Percentiles rank a stretch among this genome's conserved stretches.
Evolutionary conservation across 352 stramenopile species (phyloP).

Genomic region (Phytophthora citricola): DNA sequence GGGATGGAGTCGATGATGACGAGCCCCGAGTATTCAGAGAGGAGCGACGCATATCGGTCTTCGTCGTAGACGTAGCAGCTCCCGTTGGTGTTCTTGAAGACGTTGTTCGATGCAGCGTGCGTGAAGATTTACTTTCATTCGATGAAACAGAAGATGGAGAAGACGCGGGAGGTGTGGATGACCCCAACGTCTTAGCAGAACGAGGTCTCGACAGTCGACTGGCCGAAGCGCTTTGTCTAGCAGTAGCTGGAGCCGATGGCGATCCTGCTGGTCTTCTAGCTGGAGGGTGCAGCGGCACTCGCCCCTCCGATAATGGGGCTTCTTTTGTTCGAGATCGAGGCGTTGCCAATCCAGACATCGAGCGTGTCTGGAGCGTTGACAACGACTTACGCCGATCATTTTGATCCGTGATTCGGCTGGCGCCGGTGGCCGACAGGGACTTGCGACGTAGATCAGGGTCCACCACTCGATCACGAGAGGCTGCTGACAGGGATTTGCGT

Average conservation of each 20-base stretch:
- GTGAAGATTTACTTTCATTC: conserved; percentile 24
- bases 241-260: conserved; percentile 19
- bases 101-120: conserved; percentile 33
- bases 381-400: conserved; percentile 52
- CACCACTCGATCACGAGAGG: conserved; percentile 28
- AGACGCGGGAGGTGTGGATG: conserved; percentile 27
- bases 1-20: conserved; percentile 22
- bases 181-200: conserved; percentile 20
- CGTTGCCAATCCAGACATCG: conserved; percentile 27
- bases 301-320: conserved; percentile 13
- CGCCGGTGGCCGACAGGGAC: conserved; percentile 42
- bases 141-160: conserved; percentile 32
- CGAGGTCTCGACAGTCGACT: conserved; percentile 35
- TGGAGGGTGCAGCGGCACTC: conserved; percentile 34
- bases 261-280: conserved; percentile 25
- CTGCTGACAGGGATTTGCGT: conserved; percentile 48
- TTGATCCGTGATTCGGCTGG: conserved; percentile 28
- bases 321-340: conserved; percentile 33
- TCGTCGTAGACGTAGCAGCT: conserved; percentile 11
- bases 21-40: conserved; percentile 31
- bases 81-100: conserved; percentile 17
- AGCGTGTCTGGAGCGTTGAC: conserved; percentile 48
- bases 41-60: conserved; percentile 22
- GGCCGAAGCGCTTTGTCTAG: conserved; percentile 26
- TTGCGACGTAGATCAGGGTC: conserved; percentile 51